These are phyloP conservation scores for Plasmodium gonderi DNA, from an alignment of 169 alveolate genomes.

Conservation along the genomic window DNA sequence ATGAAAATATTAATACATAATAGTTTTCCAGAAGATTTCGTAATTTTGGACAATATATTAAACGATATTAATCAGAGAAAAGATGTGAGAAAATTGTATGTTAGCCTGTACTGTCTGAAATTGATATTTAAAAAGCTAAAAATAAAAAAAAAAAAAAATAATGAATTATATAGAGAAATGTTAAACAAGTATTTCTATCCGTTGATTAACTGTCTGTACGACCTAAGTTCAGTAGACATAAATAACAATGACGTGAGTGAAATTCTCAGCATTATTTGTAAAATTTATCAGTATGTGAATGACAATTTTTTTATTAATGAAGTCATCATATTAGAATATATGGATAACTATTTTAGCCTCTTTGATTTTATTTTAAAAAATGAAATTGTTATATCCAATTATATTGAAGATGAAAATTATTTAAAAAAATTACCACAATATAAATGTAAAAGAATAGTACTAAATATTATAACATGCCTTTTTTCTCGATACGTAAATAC, in stretches of 20 bases:
- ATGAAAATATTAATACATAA: slow-evolving; percentile 57
- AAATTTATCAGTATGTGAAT: slow-evolving; percentile 57
- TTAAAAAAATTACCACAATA: slow-evolving; percentile 56
- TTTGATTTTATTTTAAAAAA: slow-evolving; percentile 56
- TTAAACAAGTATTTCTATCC: slow-evolving; percentile 62
- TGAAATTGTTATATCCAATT: slow-evolving; percentile 40
- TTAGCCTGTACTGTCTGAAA: slow-evolving; percentile 52
- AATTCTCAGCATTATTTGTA: slow-evolving; percentile 37
- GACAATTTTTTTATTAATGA: slow-evolving; percentile 52
- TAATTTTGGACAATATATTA: slow-evolving; percentile 29
- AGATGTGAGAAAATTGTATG: slow-evolving; percentile 43
- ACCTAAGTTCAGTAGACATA: slow-evolving; percentile 42
- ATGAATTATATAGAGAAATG: slow-evolving; percentile 51
- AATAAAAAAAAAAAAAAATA: slow-evolving; percentile 47
- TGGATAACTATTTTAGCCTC: slow-evolving; percentile 63
- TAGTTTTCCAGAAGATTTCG: slow-evolving; percentile 34
- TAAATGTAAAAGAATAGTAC: slow-evolving; percentile 49
- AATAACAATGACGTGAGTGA: slow-evolving; percentile 59
- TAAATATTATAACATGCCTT: slow-evolving; percentile 31
- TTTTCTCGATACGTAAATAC: slow-evolving; percentile 56
- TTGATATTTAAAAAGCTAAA: slow-evolving; percentile 59
- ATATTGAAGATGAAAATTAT: slow-evolving; percentile 49
- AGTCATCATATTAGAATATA: slow-evolving; percentile 43
- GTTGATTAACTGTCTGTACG: slow-evolving; percentile 48
- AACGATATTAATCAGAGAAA: slow-evolving; percentile 61